Percentiles rank a stretch among this genome's conserved stretches.
These are phyloP conservation scores for Starmerella sirachaensis DNA, from an alignment of 805 yeast genomes.

Conservation along the genomic window DNA sequence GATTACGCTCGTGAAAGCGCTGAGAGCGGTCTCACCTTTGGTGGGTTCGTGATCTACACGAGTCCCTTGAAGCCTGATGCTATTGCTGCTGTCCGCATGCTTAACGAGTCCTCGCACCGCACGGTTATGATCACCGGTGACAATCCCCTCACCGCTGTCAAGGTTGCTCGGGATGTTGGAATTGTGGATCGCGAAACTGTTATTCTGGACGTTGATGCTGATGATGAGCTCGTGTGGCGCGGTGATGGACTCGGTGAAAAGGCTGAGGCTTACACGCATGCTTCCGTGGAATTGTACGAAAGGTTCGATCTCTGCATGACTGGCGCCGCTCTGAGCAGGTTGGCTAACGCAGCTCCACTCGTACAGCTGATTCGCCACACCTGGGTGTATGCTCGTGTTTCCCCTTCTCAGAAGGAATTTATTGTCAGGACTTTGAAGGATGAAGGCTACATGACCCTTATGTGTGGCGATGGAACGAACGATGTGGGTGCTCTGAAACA, in stretches of 20 bases:
- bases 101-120: slow-evolving; percentile 90
- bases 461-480: slow-evolving; percentile 99
- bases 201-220: slow-evolving; percentile 69
- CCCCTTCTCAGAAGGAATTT: slow-evolving; percentile 91
- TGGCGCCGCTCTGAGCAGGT: slow-evolving; percentile 70
- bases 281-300: slow-evolving; percentile 40
- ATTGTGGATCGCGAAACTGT: slow-evolving; percentile 75
- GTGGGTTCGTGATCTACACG: slow-evolving; percentile 91
- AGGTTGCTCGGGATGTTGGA: slow-evolving; percentile 86
- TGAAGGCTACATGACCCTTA: slow-evolving; percentile 82
- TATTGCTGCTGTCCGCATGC: slow-evolving; percentile 74
- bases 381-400: slow-evolving; percentile 96
- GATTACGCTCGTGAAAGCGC: slow-evolving; percentile 61
- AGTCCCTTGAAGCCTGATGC: slow-evolving; percentile 96
- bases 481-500: slow-evolving; percentile 98
- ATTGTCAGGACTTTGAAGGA: slow-evolving; percentile 71
- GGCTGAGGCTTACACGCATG: slow-evolving; percentile 35
- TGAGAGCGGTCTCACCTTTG: slow-evolving; percentile 65
- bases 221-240: slow-evolving; percentile 65
- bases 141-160: slow-evolving; percentile 95
- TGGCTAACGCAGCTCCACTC: slow-evolving; percentile 44
- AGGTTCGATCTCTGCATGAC: slow-evolving; percentile 80
- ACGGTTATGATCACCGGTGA: slow-evolving; percentile 98
- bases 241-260: slow-evolving; percentile 64
- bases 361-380: slow-evolving; percentile 68